Evolutionary conservation across 129 eudicot species (phyloP).

Genomic region (Lonicera japonica): DNA sequence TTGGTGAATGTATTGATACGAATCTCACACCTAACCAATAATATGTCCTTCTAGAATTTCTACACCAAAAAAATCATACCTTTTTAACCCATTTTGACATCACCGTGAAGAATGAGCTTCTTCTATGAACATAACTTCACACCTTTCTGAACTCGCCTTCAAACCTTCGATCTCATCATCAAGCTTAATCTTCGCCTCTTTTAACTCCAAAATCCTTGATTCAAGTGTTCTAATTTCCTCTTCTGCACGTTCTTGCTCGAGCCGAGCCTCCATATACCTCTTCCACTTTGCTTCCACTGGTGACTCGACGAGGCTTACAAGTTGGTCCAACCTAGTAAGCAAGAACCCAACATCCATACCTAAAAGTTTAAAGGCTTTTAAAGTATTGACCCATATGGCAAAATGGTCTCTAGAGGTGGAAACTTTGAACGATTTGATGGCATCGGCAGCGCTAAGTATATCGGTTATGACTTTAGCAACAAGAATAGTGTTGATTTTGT

Average conservation of each 20-base stretch:
- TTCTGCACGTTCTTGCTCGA: not conserved
- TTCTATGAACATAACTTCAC: constrained; percentile 1
- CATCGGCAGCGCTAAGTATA: constrained; percentile 11
- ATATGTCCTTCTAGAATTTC: no score
- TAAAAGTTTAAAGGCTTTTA: not conserved
- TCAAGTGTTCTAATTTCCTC: not conserved
- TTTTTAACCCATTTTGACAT: no score
- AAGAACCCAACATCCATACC: not conserved
- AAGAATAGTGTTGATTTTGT: not conserved
- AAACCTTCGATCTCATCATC: not conserved
- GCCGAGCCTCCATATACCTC: not conserved
- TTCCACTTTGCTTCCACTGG: no score
- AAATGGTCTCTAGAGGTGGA: not conserved
- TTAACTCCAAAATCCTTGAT: not conserved
- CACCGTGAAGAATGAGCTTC: constrained; percentile 14
- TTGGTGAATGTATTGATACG: no score
- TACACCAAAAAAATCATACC: no score
- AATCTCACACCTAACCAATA: no score
- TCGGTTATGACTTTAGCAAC: constrained; percentile 12
- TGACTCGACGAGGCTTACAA: not conserved
- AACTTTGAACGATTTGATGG: not conserved
- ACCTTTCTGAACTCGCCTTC: not conserved
- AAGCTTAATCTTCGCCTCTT: constrained; percentile 2
- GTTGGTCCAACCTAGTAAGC: not conserved
- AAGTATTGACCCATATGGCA: not conserved